Conservation (phyloP, 2,329 filamentous ascomycete species). For the Atkinsonella texensis region DNA sequence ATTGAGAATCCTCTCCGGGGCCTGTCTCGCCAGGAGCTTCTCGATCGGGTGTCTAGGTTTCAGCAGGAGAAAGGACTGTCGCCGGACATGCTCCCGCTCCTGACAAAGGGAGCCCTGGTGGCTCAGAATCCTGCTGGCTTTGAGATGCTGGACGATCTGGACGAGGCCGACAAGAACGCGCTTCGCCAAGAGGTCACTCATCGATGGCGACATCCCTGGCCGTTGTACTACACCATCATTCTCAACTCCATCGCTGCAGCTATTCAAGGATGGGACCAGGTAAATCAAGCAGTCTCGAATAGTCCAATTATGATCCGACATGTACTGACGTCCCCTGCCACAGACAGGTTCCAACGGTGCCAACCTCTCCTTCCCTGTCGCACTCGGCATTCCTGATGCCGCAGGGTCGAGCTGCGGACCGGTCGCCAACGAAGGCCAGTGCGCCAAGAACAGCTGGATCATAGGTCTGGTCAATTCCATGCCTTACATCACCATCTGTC, state of each 20-base stretch:
- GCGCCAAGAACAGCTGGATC: slow-evolving; percentile 42
- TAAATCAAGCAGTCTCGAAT: slow-evolving; percentile 5
- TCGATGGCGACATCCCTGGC: slow-evolving; percentile 42
- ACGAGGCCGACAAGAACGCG: slow-evolving; percentile 25
- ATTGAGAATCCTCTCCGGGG: slow-evolving; percentile 37
- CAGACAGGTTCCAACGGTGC: slow-evolving; percentile 35
- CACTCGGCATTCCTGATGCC: slow-evolving; percentile 29
- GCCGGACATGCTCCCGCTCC: slow-evolving; percentile 29
- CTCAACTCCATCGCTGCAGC: slow-evolving; percentile 42
- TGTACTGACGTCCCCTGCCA: too few species aligned
- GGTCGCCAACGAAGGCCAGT: slow-evolving; percentile 23
- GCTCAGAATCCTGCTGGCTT: slow-evolving; percentile 24
- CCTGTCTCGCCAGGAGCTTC: slow-evolving; percentile 37
- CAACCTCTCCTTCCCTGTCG: slow-evolving; percentile 32
- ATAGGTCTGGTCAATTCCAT: slow-evolving; percentile 47
- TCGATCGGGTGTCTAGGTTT: slow-evolving; percentile 42
- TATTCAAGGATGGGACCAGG: slow-evolving; percentile 36
- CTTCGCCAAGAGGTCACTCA: slow-evolving; percentile 39
- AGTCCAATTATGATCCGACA: too few species aligned
- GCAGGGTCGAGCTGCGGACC: slow-evolving; percentile 19
- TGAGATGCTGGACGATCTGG: slow-evolving; percentile 16
- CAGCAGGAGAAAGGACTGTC: slow-evolving; percentile 33
- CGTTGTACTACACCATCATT: slow-evolving; percentile 36
- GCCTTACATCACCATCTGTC: slow-evolving; percentile 28
- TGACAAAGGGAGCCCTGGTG: slow-evolving; percentile 27